These are phyloP conservation scores for Pseudogymnoascus sp. DNA, from an alignment of 2,329 filamentous ascomycete species.

Conservation along the genomic window DNA sequence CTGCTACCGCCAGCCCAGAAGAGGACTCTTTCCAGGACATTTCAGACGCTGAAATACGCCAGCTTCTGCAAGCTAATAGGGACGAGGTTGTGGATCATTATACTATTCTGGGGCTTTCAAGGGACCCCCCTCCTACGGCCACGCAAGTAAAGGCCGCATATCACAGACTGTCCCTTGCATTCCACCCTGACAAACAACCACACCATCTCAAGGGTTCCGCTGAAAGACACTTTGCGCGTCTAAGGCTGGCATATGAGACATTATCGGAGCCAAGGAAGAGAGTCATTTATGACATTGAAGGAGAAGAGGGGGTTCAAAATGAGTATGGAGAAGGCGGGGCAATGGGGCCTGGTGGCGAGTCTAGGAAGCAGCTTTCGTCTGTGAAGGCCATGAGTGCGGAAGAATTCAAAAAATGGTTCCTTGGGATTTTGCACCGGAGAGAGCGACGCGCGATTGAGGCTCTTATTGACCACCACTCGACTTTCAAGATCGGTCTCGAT, in stretches of 20 bases:
- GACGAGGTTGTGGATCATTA: slow-evolving; percentile 31
- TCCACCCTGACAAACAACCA: slow-evolving; percentile 39
- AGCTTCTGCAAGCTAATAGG: slow-evolving; percentile 9
- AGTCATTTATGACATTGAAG: slow-evolving; percentile 35
- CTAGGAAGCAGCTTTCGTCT: slow-evolving; percentile 23
- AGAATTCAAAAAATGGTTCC: slow-evolving; percentile 15
- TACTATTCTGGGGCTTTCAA: slow-evolving; percentile 32
- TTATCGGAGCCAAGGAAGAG: slow-evolving; percentile 35
- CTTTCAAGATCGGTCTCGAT: slow-evolving; percentile 27
- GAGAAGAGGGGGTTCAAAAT: slow-evolving; percentile 32
- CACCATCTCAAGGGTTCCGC: slow-evolving; percentile 31
- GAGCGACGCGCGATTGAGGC: slow-evolving; percentile 31
- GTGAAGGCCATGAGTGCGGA: slow-evolving; percentile 13
- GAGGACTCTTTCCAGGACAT: slow-evolving; percentile 4
- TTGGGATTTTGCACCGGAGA: slow-evolving; percentile 31
- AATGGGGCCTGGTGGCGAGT: slow-evolving; percentile 29
- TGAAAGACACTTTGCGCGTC: slow-evolving; percentile 30
- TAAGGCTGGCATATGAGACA: slow-evolving; percentile 35
- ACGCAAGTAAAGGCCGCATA: slow-evolving; percentile 37
- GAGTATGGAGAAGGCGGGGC: slow-evolving; percentile 31
- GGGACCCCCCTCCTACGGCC: slow-evolving; percentile 33
- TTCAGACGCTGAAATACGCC: slow-evolving; percentile 7
- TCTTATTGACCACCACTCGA: slow-evolving; percentile 23
- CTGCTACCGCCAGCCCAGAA: not conserved
- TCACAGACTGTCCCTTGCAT: slow-evolving; percentile 34